These are phyloP conservation scores for Trypanosoma melophagium DNA, from an alignment of 208 protist species.

Conservation along the genomic window DNA sequence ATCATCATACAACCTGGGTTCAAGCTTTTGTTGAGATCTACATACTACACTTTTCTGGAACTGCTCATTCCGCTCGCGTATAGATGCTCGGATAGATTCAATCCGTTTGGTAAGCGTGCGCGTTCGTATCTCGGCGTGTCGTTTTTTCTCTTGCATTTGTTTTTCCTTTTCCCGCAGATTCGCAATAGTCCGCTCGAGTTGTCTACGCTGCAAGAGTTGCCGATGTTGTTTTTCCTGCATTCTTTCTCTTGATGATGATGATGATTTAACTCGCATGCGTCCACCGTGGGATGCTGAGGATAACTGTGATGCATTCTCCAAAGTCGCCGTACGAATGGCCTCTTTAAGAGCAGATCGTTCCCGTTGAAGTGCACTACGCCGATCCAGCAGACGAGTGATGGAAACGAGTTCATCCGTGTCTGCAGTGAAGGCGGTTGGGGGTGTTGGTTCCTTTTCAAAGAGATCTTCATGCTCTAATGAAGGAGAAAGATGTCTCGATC, in stretches of 20 bases:
- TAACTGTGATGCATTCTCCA: not conserved
- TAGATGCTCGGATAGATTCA: not conserved
- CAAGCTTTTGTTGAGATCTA: not conserved
- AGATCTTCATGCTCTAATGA: not conserved
- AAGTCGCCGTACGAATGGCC: slow-evolving; percentile 5
- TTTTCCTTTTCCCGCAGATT: not conserved
- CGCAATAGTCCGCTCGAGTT: not conserved
- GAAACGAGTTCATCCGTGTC: not conserved
- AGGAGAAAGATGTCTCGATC: not conserved
- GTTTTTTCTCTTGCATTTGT: not conserved
- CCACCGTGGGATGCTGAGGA: not conserved
- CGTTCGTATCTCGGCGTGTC: not conserved
- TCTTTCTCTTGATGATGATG: too few relatives aligned
- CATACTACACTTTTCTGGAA: not conserved
- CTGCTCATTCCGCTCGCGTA: not conserved
- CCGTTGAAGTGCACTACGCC: slow-evolving; percentile 2
- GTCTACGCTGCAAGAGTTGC: not conserved
- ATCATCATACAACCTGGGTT: not conserved
- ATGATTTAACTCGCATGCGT: too few relatives aligned
- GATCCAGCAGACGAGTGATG: not conserved
- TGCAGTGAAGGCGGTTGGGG: not conserved
- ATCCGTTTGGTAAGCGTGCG: not conserved
- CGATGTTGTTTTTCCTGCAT: not conserved
- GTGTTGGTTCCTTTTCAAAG: too few relatives aligned
- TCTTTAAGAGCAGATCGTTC: slow-evolving; percentile 3